Conservation (phyloP, 2,329 filamentous ascomycete genomes). For the Colletotrichum kahawae region DNA sequence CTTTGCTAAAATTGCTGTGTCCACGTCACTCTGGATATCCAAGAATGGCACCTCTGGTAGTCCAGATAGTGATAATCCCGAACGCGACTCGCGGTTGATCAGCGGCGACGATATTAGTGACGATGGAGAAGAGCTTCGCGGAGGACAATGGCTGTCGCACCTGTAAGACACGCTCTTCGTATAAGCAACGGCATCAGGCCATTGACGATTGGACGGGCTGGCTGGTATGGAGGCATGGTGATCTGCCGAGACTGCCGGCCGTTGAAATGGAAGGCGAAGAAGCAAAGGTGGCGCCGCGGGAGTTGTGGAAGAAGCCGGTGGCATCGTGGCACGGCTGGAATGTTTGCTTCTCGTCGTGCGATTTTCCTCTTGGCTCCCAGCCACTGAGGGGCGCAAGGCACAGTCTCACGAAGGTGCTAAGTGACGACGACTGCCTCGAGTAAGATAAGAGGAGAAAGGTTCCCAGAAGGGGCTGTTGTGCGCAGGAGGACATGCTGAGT, state of each 20-base stretch:
- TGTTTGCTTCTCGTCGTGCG: constrained; percentile 17
- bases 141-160: not conserved
- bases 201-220: not conserved
- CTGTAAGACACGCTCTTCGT: constrained; percentile 7
- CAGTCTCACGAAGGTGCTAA: constrained; percentile 5
- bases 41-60: not conserved
- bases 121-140: not conserved
- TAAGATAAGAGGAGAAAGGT: not conserved
- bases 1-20: constrained; percentile 1
- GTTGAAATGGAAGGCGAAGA: not conserved
- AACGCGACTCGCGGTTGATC: constrained; percentile 4
- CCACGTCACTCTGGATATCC: constrained; percentile 1
- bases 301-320: not conserved
- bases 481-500: not conserved
- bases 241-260: constrained; percentile 5
- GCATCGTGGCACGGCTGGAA: constrained; percentile 7
- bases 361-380: not conserved
- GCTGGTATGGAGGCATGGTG: not conserved
- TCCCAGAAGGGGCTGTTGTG: not conserved
- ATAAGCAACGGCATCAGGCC: not conserved
- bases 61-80: constrained; percentile 4
- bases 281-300: not conserved
- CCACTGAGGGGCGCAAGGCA: not conserved
- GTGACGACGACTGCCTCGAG: constrained; percentile 5
- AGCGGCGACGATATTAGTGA: not conserved